Evolutionary conservation across 2,329 filamentous ascomycete species (phyloP), one percentile per base, ranked within the genome.

Genomic region (Fusarium transvaalense): DNA sequence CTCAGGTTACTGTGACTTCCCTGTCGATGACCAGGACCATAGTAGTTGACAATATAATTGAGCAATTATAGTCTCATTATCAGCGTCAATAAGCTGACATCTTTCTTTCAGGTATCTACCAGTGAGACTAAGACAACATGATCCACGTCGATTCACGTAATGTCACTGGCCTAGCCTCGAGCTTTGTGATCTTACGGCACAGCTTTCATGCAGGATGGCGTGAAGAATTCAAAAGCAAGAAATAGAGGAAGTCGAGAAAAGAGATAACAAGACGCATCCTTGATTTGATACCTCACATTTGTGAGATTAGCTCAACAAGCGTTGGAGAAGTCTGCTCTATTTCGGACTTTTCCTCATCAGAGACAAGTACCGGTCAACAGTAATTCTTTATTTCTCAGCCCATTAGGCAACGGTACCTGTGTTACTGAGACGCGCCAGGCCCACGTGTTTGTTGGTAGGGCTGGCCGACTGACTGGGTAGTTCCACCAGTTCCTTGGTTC

Each of bases 381-480:
- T 21, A 17, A 4, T 15, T 19, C 17, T 37, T 37, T n/a, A 17
- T 37, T n/a, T n/a, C 34, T n/a, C 34, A 17, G 34, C 17, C 17
- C 17, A 17, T 4, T 5, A 37, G 34, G 34, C 6, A 15, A 15
- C 21, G 15, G 23, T 38, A 25, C 17, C n/a, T 27, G 17, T 2
- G 51, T 23, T 3, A 45, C 34, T 19, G 27, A 19, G 27, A 9
- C n/a, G 32, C 13, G 4, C 10, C 6, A 19, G 25, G 8, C 32
- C 15, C 23, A 63, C 58, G 48, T 31, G 39, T 32, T 14, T 9
- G 6, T 43, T 63, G 41, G 35, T n/a, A 47, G 35, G 57, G 59
- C 57, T 62, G 56, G 39, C 6, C 42, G 46, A 41, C 12, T 23
- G 55, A 10, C 19, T 19, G 34, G n/a, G 15, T 19, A 5, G 15